Base-by-base conservation (phyloP, 169 alveolate genomes). In the Plasmodium vinckei region DNA sequence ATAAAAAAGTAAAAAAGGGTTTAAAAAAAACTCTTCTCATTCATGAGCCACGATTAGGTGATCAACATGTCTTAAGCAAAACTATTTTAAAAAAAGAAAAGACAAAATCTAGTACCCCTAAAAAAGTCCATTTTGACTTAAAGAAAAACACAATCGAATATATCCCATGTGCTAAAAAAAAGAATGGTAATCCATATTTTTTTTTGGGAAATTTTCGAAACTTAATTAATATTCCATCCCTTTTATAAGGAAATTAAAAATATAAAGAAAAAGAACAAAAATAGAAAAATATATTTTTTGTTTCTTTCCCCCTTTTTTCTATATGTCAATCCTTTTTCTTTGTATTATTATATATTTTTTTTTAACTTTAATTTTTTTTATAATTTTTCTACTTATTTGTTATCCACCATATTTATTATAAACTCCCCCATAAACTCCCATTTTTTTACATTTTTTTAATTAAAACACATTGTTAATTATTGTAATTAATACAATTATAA, bases 31-130 rank as follows among this genome's bases (percentile, higher is more conserved):
- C 59, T 13, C 19, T 51, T 12, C 19, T 15, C 0, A 51, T 51
- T 15, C 59, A 51, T 12, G 59, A 33, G 7, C 42, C 42, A 33
- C 6, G 42, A 33, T 33, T 33, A 33, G 42, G 42, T 33, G 42
- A 33, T 33, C 1, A 33, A 33, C 4, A 33, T 33, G 42, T 33
- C 5, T 33, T 33, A 33, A 33, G 5, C 23, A 75, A 75, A 75
- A 63, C 88, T 1, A 75, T 75, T 64, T 75, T 75, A 69, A 75
- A 75, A 61, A 75, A 75, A 57, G 88, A 75, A 44, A 75, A 75
- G 64, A 47, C 77, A 53, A 75, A 75, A 57, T 61, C 73, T 13
- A 49, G 15, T 67, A 65, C 49, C 13, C 44, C 88, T 1, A 75
- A 75, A 75, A 75, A 42, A 42, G 88, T 75, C n/a, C 88, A 75